phyloP scores from a whole-genome alignment of 2,329 filamentous ascomycete genomes.

The Monilinia fructicola region DNA sequence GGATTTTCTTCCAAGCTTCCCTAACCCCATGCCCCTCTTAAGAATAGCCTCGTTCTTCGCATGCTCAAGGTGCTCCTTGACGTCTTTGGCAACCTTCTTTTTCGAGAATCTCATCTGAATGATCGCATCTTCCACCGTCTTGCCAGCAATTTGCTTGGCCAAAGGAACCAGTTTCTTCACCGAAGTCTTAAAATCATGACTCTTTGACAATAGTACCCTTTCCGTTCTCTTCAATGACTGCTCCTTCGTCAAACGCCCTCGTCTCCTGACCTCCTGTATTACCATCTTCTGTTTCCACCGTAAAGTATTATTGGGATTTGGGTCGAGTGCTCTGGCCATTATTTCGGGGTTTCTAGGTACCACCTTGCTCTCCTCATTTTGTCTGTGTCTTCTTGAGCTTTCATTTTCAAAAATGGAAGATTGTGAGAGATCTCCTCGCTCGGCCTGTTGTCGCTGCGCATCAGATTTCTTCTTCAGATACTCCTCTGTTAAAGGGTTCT shows the following conservation, averaged over 20 bases:
- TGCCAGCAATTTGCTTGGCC: conserved; percentile 85
- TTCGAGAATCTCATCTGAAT: conserved; percentile 92
- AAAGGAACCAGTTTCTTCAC: conserved; percentile 89
- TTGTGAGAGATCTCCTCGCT: conserved; percentile 47
- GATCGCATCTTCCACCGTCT: conserved; percentile 91
- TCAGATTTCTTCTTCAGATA: conserved; percentile 44
- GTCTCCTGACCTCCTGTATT: conserved; percentile 68
- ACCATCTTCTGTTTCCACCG: conserved; percentile 84
- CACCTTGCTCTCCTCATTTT: conserved; percentile 26
- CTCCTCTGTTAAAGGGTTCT: conserved; percentile 63
- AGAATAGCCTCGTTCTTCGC: conserved; percentile 81
- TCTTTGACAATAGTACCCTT: conserved; percentile 58
- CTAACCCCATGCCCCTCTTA: conserved; percentile 79
- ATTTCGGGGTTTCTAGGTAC: conserved; percentile 48
- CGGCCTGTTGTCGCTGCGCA: conserved; percentile 37
- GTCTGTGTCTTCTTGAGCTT: conserved; percentile 34
- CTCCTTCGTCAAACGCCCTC: conserved; percentile 64
- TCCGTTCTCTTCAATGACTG: conserved; percentile 67
- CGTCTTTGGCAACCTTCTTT: conserved; percentile 85
- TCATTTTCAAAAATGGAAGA: conserved; percentile 54
- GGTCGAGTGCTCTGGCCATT: conserved; percentile 68
- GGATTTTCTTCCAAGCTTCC: conserved; percentile 34
- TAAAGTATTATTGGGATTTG: conserved; percentile 67
- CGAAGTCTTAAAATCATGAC: conserved; percentile 75
- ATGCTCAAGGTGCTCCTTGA: conserved; percentile 74